Base-by-base conservation (phyloP, 495 filamentous ascomycete genomes). In the Lasiosphaeris hirsuta region DNA sequence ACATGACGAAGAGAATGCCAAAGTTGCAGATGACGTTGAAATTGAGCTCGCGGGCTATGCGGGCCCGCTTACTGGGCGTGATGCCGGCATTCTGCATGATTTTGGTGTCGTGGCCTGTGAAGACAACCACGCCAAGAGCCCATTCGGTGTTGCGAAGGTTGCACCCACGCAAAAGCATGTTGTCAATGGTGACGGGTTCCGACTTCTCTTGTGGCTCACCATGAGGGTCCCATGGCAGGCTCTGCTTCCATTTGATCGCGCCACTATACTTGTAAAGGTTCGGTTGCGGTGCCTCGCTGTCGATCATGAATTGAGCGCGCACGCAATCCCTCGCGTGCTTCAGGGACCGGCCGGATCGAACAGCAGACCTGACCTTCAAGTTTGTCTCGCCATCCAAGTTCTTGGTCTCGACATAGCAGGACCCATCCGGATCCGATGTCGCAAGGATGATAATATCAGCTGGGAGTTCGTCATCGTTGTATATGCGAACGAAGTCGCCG, bases 1-100 rank as follows among this genome's bases (percentile, higher is more conserved):
- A 99, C 86, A 99, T 94, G 67, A 84, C 69, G 63, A 96, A 85
- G 17, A 99, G 83, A 62, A 97, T 86, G 58, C 88, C 75, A 69
- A 99, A 97, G 74, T 99, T 99, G 81, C 92, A 92, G 58, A 97
- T 84, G 69, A 99, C 94, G 71, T 96, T 94, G 86, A 92, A 95
- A 72, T 97, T 97, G 44, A 99, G 77, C 66, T 96, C 92, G 61
- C 88, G 88, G 37, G 90, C 87, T 66, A 99, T 92, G 46, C 89
- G 84, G 42, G 95, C 83, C 59, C 93, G 87, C 75, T 99, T 99
- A 61, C 85, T 95, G 8, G 95, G 95, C n/a, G 95, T 97, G 45
- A 90, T 89, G 52, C 95, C 95, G 10, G 95, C 87, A 69, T 99
- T 99, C 74, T 97, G 87, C 95, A 99, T 99, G 70, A 97, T 97